Conservation (phyloP, 331 rosid species). For the Malus hybrid region DNA sequence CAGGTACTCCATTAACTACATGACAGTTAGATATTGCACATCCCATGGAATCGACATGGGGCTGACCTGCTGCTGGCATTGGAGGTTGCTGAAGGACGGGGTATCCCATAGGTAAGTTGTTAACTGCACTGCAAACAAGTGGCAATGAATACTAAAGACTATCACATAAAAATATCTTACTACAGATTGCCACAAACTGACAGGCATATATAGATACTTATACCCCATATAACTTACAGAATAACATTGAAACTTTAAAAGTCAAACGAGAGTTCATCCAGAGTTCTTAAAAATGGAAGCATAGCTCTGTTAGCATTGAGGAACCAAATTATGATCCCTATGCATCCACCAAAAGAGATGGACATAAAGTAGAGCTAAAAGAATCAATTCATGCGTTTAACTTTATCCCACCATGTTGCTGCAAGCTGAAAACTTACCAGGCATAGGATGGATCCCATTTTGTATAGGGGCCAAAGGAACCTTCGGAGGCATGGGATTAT, state of each 20-base stretch:
- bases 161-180: not conserved
- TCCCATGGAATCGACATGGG: constrained; percentile 70
- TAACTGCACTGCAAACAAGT: constrained; percentile 87
- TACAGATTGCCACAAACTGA: not conserved
- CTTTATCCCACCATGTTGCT: not conserved
- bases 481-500: constrained; percentile 71
- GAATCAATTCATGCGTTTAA: not conserved
- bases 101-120: constrained; percentile 94
- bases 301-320: not conserved
- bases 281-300: not conserved
- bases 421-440: constrained; percentile 62
- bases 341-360: not conserved
- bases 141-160: constrained; percentile 42
- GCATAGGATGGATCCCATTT: constrained; percentile 95
- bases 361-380: not conserved
- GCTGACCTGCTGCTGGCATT: constrained; percentile 64
- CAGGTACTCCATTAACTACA: constrained; percentile 88
- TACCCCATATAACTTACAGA: not conserved
- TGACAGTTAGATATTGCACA: constrained; percentile 72
- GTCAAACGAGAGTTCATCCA: not conserved
- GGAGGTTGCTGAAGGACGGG: constrained; percentile 82
- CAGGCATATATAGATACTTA: not conserved
- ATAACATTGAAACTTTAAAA: not conserved
- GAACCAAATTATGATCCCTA: not conserved
- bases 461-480: constrained; percentile 96